These are phyloP conservation scores for Pseudonectria buxi DNA, from an alignment of 2,329 filamentous ascomycete genomes.

Conservation along the genomic window DNA sequence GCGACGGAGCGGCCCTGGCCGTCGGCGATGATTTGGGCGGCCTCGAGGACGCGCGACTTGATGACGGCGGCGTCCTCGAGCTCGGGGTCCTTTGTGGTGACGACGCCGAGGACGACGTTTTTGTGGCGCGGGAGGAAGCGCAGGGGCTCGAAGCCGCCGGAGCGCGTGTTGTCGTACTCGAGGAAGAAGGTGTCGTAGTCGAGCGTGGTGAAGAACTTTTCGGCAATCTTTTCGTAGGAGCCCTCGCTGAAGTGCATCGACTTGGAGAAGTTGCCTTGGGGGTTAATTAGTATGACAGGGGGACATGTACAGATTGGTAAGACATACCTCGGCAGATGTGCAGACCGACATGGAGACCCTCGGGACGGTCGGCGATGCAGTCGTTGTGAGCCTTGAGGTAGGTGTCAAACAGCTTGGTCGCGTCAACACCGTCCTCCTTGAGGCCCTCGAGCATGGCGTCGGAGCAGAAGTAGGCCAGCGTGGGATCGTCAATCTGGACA, in stretches of 20 bases:
- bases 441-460: constrained; percentile 58
- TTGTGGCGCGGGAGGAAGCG: constrained; percentile 52
- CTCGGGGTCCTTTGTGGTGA: constrained; percentile 54
- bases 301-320: too few species aligned
- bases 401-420: constrained; percentile 59
- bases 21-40: constrained; percentile 59
- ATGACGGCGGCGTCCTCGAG: constrained; percentile 50
- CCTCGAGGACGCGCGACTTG: constrained; percentile 46
- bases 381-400: constrained; percentile 72
- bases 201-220: constrained; percentile 52
- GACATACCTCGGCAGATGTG: constrained; percentile 46
- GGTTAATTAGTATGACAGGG: constrained; percentile 29
- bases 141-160: constrained; percentile 56
- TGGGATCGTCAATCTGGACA: constrained; percentile 57
- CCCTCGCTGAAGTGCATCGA: constrained; percentile 58
- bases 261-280: constrained; percentile 51
- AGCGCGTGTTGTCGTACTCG: constrained; percentile 52
- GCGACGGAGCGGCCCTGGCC: constrained; percentile 56
- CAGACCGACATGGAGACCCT: constrained; percentile 63
- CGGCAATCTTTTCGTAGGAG: constrained; percentile 56
- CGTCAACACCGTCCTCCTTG: constrained; percentile 49
- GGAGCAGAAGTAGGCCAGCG: constrained; percentile 60
- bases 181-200: constrained; percentile 57
- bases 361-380: constrained; percentile 53
- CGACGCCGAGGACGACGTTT: constrained; percentile 55